Evolutionary conservation across 768 basidiomycete genomes (phyloP).

Genomic region (Tephrocybe rancida): DNA sequence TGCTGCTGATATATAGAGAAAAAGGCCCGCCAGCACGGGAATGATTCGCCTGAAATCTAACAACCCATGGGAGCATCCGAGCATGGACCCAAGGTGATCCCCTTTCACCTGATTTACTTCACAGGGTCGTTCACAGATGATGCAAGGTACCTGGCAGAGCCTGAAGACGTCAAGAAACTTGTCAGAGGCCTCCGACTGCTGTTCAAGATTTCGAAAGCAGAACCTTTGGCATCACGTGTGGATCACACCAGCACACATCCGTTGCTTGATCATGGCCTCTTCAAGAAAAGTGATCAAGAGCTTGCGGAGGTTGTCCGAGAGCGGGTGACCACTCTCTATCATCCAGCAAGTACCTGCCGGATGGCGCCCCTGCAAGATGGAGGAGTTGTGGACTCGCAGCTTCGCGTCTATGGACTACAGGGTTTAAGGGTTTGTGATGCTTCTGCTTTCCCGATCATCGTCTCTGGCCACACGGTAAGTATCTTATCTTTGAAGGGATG

Average conservation of each 20-base stretch:
- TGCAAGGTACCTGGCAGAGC: slow-evolving; percentile 45
- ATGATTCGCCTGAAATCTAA: slow-evolving; percentile 38
- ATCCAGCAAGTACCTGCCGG: slow-evolving; percentile 46
- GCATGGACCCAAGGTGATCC: slow-evolving; percentile 45
- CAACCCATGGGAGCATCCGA: slow-evolving; percentile 45
- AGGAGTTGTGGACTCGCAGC: slow-evolving; percentile 39
- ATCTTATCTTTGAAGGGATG: background rate
- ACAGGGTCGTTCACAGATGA: no score
- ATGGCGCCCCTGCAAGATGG: slow-evolving; percentile 44
- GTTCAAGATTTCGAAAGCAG: slow-evolving; percentile 38
- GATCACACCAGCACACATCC: slow-evolving; percentile 33
- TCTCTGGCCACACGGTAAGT: slow-evolving; percentile 51
- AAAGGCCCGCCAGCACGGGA: slow-evolving; percentile 47
- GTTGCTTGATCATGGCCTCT: slow-evolving; percentile 41
- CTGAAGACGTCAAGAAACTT: slow-evolving; percentile 45
- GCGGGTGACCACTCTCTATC: slow-evolving; percentile 50
- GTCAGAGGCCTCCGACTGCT: slow-evolving; percentile 41
- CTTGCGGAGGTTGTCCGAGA: slow-evolving; percentile 41
- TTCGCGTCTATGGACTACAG: slow-evolving; percentile 42
- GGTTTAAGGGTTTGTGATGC: slow-evolving; percentile 51
- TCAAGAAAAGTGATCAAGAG: slow-evolving; percentile 42
- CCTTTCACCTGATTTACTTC: background rate
- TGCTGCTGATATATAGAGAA: background rate
- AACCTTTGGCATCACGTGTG: slow-evolving; percentile 39
- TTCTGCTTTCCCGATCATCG: slow-evolving; percentile 46